A percentile compares a stretch with the other conserved stretches of the same genome.
These are phyloP conservation scores for Lasiodiplodia sp. DNA, from an alignment of 2,329 filamentous ascomycete genomes.

Conservation along the genomic window DNA sequence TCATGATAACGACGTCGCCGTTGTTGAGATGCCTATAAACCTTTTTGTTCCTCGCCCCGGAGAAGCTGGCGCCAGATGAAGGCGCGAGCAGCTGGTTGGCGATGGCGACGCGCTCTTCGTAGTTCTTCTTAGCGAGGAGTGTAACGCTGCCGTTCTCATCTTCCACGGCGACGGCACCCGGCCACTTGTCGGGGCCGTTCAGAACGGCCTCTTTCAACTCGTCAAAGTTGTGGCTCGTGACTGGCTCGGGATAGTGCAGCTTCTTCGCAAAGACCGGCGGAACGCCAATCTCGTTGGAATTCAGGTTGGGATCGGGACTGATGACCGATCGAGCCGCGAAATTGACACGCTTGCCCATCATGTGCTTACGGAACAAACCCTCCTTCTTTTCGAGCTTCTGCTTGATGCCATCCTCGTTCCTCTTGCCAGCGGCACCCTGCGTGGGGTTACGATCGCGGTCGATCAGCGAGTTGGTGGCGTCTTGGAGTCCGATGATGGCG, in stretches of 20 bases:
- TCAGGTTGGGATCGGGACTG: slow-evolving; percentile 96
- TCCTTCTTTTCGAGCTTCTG: slow-evolving; percentile 99
- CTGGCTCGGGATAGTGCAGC: slow-evolving; percentile 94
- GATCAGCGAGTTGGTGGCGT: slow-evolving; percentile 89
- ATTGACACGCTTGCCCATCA: slow-evolving; percentile 99
- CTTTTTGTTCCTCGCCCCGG: slow-evolving; percentile 88
- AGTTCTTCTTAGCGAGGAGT: slow-evolving; percentile 83
- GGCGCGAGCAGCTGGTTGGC: slow-evolving; percentile 93
- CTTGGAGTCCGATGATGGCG: slow-evolving; percentile 83
- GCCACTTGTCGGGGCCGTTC: slow-evolving; percentile 93
- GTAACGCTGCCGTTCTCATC: slow-evolving; percentile 94
- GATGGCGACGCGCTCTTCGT: slow-evolving; percentile 85
- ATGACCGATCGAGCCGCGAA: slow-evolving; percentile 98
- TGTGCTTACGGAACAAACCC: slow-evolving; percentile 96
- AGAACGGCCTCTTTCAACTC: slow-evolving; percentile 96
- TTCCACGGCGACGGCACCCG: slow-evolving; percentile 91
- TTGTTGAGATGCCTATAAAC: slow-evolving; percentile 96
- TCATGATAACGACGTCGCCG: slow-evolving; percentile 98
- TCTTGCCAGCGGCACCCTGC: slow-evolving; percentile 76
- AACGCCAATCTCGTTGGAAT: slow-evolving; percentile 98
- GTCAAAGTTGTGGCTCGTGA: slow-evolving; percentile 96
- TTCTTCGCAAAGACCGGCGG: slow-evolving; percentile 98
- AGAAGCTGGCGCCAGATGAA: slow-evolving; percentile 70
- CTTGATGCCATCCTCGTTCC: slow-evolving; percentile 93
- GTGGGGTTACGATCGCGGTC: slow-evolving; percentile 87